A percentile compares a stretch with the other conserved stretches of the same genome.
Conservation (phyloP, 1,284 basidiomycete species). For the Cystobasidium pallidum region DNA sequence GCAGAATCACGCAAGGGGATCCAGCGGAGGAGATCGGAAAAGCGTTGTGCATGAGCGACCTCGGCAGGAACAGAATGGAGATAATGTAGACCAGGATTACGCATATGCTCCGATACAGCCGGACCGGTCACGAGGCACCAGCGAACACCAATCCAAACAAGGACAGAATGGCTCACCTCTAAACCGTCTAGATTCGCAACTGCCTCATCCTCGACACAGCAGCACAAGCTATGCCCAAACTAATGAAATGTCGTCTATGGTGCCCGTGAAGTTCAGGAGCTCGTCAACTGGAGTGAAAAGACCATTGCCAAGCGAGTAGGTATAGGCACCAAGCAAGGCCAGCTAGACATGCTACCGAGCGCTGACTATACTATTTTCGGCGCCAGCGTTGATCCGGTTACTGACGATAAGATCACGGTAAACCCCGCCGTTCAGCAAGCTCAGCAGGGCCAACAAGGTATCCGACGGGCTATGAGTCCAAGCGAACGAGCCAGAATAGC, state of each 20-base stretch:
- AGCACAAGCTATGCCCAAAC: background rate
- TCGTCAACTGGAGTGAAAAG: background rate
- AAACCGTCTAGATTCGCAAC: background rate
- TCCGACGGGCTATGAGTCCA: slow-evolving; percentile 13
- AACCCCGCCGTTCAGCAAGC: background rate
- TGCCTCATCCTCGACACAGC: background rate
- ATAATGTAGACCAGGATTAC: slow-evolving; percentile 3
- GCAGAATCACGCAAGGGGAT: background rate
- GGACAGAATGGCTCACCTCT: slow-evolving; percentile 1
- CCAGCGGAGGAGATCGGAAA: background rate
- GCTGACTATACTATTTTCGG: background rate
- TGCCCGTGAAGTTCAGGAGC: background rate
- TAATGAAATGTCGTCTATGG: background rate
- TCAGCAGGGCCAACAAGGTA: slow-evolving; percentile 10
- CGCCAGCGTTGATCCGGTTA: background rate
- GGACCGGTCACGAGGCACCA: background rate
- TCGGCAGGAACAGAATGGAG: background rate
- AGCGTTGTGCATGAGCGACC: background rate
- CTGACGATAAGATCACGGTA: background rate
- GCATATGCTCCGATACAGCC: slow-evolving; percentile 2
- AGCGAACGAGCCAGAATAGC: slow-evolving; percentile 7
- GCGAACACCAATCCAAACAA: background rate
- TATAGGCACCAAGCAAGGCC: no score
- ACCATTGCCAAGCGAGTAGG: background rate
- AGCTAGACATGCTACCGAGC: background rate